Conservation (phyloP, 2,329 filamentous ascomycete genomes). For the Clarireedia homoeocarpa region DNA sequence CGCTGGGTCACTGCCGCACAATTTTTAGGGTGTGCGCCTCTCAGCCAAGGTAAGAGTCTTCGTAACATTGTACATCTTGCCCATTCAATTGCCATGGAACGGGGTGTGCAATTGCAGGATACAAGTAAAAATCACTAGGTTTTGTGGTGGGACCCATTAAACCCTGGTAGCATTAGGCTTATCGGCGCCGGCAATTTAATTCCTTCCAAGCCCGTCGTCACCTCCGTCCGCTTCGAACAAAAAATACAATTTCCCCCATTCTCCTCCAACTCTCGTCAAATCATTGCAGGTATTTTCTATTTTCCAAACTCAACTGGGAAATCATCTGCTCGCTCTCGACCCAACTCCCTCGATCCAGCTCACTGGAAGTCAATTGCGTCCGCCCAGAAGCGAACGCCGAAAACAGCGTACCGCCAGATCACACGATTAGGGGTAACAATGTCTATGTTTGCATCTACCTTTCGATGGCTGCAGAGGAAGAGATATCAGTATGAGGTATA, state of each 20-base stretch:
- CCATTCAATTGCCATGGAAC: neutral
- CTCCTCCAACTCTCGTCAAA: neutral
- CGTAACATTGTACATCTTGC: constrained; percentile 26
- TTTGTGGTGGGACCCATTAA: neutral
- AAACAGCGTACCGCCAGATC: neutral
- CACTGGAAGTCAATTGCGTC: neutral
- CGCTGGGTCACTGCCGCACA: constrained; percentile 5
- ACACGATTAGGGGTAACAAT: constrained; percentile 12
- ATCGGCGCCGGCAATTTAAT: neutral
- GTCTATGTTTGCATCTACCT: constrained; percentile 36
- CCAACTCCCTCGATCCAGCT: neutral
- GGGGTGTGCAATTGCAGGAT: neutral
- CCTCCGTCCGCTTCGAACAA: neutral
- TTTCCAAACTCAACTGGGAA: neutral
- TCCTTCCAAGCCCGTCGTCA: neutral
- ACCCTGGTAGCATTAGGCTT: neutral
- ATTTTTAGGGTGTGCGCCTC: constrained; percentile 12
- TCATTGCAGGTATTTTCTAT: neutral
- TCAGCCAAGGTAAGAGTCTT: constrained; percentile 11
- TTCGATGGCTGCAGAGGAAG: constrained; percentile 88
- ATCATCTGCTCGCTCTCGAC: neutral
- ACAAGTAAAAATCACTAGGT: no score
- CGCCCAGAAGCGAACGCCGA: neutral
- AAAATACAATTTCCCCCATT: neutral
- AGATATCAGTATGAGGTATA: constrained; percentile 83